A percentile compares a stretch with the other conserved stretches of the same genome.
phyloP scores from a whole-genome alignment of 305 asterid genomes.

The Coffea humblotiana region DNA sequence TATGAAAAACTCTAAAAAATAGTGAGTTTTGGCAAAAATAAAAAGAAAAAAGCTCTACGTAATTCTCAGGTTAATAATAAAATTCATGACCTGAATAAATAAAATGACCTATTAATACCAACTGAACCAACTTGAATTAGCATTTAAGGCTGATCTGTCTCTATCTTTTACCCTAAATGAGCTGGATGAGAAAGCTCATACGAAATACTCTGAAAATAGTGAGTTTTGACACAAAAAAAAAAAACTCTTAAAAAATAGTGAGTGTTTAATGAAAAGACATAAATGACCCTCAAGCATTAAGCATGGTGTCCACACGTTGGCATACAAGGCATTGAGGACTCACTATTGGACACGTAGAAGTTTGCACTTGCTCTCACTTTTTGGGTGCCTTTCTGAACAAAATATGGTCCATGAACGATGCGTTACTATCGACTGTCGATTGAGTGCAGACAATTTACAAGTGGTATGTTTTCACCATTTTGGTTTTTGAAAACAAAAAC shows the following conservation, averaged over 20 bases:
- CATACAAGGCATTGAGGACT: neutral
- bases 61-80: no score
- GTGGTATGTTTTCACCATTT: neutral
- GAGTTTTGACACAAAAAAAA: no score
- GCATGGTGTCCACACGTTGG: slow-evolving; percentile 17
- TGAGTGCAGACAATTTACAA: neutral
- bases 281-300: neutral
- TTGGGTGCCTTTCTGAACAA: slow-evolving; percentile 8
- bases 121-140: no score
- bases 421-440: neutral
- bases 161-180: no score
- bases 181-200: no score
- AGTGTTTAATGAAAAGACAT: neutral
- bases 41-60: no score
- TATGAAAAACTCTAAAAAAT: no score
- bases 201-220: no score
- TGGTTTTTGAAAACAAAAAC: neutral
- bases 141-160: neutral
- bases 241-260: no score
- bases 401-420: slow-evolving; percentile 7
- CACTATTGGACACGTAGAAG: slow-evolving; percentile 14
- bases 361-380: slow-evolving; percentile 19
- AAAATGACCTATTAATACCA: no score
- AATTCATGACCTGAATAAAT: no score
- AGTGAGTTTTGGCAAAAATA: no score